Conservation (phyloP, 2,329 filamentous ascomycete genomes). For the Hypomyces perniciosus region DNA sequence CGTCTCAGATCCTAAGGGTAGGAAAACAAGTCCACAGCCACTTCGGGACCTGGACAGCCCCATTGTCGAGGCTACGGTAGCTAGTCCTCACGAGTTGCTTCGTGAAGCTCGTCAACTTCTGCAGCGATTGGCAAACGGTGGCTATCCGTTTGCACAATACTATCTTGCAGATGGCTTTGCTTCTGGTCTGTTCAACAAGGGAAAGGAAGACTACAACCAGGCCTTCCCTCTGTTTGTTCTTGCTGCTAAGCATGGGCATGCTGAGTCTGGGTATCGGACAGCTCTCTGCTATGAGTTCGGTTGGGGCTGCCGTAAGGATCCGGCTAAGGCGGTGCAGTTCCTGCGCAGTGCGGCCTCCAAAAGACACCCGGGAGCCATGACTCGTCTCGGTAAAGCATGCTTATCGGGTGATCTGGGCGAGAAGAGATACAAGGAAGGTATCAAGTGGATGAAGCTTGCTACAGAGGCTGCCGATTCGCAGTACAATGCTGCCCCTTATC, state of each 20-base stretch:
- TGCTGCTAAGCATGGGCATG: slow-evolving; percentile 93
- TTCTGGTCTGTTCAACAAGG: slow-evolving; percentile 91
- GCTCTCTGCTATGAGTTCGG: slow-evolving; percentile 97
- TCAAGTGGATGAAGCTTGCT: slow-evolving; percentile 95
- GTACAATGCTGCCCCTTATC: slow-evolving; percentile 89
- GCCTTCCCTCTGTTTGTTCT: slow-evolving; percentile 90
- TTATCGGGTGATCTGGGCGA: slow-evolving; percentile 82
- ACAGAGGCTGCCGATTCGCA: slow-evolving; percentile 83
- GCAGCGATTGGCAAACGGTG: slow-evolving; percentile 75
- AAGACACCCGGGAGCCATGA: slow-evolving; percentile 91
- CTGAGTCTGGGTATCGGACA: slow-evolving; percentile 89
- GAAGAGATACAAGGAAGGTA: slow-evolving; percentile 79
- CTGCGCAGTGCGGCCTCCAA: slow-evolving; percentile 86
- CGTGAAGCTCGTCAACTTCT: slow-evolving; percentile 86
- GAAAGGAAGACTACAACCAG: slow-evolving; percentile 83
- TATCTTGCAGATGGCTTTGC: slow-evolving; percentile 93
- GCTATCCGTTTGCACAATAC: slow-evolving; percentile 96
- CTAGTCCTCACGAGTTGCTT: slow-evolving; percentile 62
- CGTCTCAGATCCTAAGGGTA: slow-evolving; percentile 39
- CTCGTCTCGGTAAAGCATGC: slow-evolving; percentile 84
- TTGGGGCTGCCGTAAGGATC: slow-evolving; percentile 89
- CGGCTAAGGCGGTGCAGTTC: slow-evolving; percentile 88
- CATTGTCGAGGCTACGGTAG: slow-evolving; percentile 38
- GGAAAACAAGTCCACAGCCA: slow-evolving; percentile 42
- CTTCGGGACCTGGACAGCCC: slow-evolving; percentile 43